Conservation (phyloP, 1,139 yeast genomes). For the Kodamaea plutei region DNA sequence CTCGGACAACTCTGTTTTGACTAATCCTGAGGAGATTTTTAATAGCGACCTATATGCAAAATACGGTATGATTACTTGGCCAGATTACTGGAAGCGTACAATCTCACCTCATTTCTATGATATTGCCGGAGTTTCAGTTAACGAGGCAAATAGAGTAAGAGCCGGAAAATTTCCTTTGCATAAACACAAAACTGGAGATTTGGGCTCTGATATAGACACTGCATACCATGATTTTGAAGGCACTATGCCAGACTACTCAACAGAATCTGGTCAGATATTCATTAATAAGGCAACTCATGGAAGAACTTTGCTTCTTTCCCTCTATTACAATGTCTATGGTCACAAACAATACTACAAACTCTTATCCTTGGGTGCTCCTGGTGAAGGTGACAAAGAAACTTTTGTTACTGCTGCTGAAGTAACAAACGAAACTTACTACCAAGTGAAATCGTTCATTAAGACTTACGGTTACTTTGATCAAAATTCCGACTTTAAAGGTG, state of each 20-base stretch:
- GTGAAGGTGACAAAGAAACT: conserved; percentile 70
- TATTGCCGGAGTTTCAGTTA: conserved; percentile 52
- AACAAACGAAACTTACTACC: conserved; percentile 47
- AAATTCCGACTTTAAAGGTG: conserved; percentile 28
- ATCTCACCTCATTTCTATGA: conserved; percentile 66
- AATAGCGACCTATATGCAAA: conserved; percentile 49
- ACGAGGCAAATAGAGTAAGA: conserved; percentile 23
- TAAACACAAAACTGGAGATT: conserved; percentile 4
- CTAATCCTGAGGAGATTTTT: conserved; percentile 43
- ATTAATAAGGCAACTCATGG: conserved; percentile 53
- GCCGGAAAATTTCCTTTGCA: conserved; percentile 13
- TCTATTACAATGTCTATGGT: conserved; percentile 58
- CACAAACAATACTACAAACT: conserved; percentile 53
- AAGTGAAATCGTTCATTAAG: conserved; percentile 37
- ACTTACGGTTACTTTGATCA: conserved; percentile 31
- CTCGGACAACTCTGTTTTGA: conserved; percentile 37
- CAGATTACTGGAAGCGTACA: conserved; percentile 78
- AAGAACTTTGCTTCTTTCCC: conserved; percentile 45
- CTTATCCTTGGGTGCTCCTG: conserved; percentile 56
- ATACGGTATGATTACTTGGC: conserved; percentile 70
- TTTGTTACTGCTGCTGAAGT: conserved; percentile 54
- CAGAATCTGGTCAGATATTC: conserved; percentile 60
- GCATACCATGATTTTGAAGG: conserved; percentile 53
- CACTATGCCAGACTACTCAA: conserved; percentile 56
- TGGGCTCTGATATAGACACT: conserved; percentile 5